These are phyloP conservation scores for Colletotrichum falcatum DNA, from an alignment of 2,329 filamentous ascomycete species.

Conservation along the genomic window DNA sequence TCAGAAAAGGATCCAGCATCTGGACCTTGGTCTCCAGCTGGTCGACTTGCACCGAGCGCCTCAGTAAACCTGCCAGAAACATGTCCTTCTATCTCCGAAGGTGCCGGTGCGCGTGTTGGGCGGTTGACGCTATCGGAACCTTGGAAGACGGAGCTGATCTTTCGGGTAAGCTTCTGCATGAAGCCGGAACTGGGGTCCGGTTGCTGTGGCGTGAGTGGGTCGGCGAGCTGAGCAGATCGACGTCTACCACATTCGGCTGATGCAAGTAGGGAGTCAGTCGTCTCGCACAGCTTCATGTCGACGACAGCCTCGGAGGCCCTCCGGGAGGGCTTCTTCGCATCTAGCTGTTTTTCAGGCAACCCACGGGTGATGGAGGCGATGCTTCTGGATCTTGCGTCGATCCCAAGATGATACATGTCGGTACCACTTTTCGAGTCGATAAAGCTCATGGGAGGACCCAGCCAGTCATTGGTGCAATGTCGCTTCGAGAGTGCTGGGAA, in stretches of 20 bases:
- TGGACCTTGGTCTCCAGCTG: too few species aligned
- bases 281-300: background rate
- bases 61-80: background rate
- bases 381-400: conserved; percentile 48
- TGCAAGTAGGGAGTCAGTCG: background rate
- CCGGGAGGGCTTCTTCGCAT: too few species aligned
- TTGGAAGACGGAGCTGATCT: conserved; percentile 35
- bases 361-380: conserved; percentile 22
- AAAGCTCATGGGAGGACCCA: conserved; percentile 44
- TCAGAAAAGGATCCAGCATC: conserved; percentile 1
- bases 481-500: conserved; percentile 50
- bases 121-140: background rate
- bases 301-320: too few species aligned
- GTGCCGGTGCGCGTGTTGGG: conserved; percentile 11
- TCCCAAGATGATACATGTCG: conserved; percentile 46
- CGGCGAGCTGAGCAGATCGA: conserved; percentile 15
- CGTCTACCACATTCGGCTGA: background rate
- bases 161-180: conserved; percentile 28
- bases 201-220: background rate
- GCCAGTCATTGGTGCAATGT: conserved; percentile 50
- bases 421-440: conserved; percentile 4
- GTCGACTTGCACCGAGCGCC: background rate
- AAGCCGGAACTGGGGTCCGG: conserved; percentile 4
- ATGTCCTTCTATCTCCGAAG: conserved; percentile 8
- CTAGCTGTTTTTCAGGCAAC: conserved; percentile 36